phyloP scores from a whole-genome alignment of 108 stramenopile species.

The Pseudonitzschia pungens region DNA sequence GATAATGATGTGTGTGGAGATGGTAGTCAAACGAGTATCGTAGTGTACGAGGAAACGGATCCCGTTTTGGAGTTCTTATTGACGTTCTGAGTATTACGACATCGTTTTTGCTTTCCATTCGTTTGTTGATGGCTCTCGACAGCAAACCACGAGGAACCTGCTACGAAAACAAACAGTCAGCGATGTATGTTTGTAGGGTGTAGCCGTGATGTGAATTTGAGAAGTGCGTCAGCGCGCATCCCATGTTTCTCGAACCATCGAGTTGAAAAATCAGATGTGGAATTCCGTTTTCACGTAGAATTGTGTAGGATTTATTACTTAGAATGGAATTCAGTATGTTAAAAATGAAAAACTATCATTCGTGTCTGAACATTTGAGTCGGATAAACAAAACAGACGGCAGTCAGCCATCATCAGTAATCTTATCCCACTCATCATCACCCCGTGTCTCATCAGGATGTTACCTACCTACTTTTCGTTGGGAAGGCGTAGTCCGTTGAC shows the following conservation, averaged over 20 bases:
- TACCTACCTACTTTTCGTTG: too few relatives aligned
- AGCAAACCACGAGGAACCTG: conserved; percentile 3
- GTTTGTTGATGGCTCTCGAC: background rate
- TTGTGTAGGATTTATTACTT: background rate
- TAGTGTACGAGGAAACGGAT: too few relatives aligned
- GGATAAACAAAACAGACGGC: background rate
- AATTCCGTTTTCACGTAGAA: background rate
- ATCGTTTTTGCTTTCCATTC: background rate
- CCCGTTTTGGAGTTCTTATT: too few relatives aligned
- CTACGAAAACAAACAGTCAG: background rate
- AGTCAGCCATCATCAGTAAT: background rate
- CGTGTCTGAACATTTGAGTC: background rate
- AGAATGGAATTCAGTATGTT: background rate
- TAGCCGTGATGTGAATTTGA: background rate
- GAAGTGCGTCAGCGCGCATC: background rate
- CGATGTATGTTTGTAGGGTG: background rate
- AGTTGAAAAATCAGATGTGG: background rate
- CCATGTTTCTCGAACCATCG: background rate
- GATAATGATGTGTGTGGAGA: too few relatives aligned
- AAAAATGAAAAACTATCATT: background rate
- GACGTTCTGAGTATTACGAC: too few relatives aligned
- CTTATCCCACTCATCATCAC: too few relatives aligned
- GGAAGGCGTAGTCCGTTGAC: too few relatives aligned
- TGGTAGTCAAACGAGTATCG: too few relatives aligned
- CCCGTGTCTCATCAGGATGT: too few relatives aligned